These are phyloP conservation scores for Aspergillus coremiiformis DNA, from an alignment of 495 filamentous ascomycete genomes.

Conservation along the genomic window DNA sequence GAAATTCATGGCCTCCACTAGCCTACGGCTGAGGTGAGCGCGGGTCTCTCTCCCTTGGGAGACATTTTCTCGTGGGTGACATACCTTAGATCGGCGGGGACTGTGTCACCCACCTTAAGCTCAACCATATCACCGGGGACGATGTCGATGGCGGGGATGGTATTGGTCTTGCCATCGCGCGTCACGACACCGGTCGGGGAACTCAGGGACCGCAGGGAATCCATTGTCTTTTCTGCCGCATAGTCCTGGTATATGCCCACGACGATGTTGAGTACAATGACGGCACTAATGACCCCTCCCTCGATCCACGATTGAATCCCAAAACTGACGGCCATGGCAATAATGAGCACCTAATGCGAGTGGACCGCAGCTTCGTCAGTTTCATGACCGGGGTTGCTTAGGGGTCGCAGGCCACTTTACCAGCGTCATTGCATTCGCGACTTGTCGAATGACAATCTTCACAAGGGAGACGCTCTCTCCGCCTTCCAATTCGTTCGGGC, in stretches of 20 bases:
- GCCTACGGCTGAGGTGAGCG: constrained; percentile 19
- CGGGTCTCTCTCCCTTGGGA: background rate
- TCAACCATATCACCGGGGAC: constrained; percentile 63
- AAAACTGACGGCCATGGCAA: constrained; percentile 65
- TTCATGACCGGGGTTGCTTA: no score
- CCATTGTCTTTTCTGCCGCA: constrained; percentile 69
- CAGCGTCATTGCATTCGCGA: constrained; percentile 64
- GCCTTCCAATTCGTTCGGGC: constrained; percentile 55
- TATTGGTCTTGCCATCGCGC: constrained; percentile 45
- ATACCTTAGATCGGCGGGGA: constrained; percentile 61
- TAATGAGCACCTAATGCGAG: constrained; percentile 53
- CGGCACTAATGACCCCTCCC: constrained; percentile 57
- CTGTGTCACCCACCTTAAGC: constrained; percentile 76
- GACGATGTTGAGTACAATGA: constrained; percentile 59
- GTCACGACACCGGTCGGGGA: constrained; percentile 55
- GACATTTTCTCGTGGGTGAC: constrained; percentile 1
- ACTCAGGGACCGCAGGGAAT: constrained; percentile 55
- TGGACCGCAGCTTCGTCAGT: no score
- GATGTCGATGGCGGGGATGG: constrained; percentile 47
- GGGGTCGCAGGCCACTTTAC: no score
- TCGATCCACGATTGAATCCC: constrained; percentile 64
- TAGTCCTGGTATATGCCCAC: constrained; percentile 68
- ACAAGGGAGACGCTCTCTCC: constrained; percentile 49
- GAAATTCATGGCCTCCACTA: constrained; percentile 63
- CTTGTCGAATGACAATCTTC: constrained; percentile 53